Evolutionary conservation across 2,329 filamentous ascomycete genomes (phyloP), one percentile per base, ranked within the genome.

Genomic region (Penicillium hesseltinei): DNA sequence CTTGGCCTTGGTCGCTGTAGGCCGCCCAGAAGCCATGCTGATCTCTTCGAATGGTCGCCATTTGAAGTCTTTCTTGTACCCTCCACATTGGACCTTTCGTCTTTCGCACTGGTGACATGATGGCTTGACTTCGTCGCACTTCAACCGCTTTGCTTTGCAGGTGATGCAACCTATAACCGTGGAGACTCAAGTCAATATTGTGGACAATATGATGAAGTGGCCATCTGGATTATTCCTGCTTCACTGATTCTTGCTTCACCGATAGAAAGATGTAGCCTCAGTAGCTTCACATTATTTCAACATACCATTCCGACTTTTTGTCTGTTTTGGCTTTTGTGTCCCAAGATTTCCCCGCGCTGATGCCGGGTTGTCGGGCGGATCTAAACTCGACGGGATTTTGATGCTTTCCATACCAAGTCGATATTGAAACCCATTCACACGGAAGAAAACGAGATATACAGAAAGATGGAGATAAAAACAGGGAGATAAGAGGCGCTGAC

Each of bases 41-140:
- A 83, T 80, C 62, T 89, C 86, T 67, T 87, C 86, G 64, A 89
- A 89, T 0, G 86, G 82, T 51, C 86, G 80, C 88, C 88, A 90
- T 78, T 90, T 89, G 76, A 89, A 90, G 71, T 88, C 85, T 71
- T 88, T 90, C 72, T 85, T 88, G 74, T 90, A 90, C 36, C 88
- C 88, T 57, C 87, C 87, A 69, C 88, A 90, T 4, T 77, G 71
- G 23, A 90, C 86, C 61, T 82, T 85, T 52, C 87, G 80, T 64
- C 83, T 84, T 45, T 84, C 78, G 69, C 87, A 89, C 75, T 89
- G 86, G 57, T 84, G 78, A 66, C 87, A 89, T 23, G 79, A 81
- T 0, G 87, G 88, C 63, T 90, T 89, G 45, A 82, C 84, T 76
- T 90, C 88, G 71, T 89, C 88, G 74, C 88, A 90, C 75, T 90